A percentile compares a stretch with the other conserved stretches of the same genome.
Conservation (phyloP, 768 basidiomycete species). For the Grammothele lineata region DNA sequence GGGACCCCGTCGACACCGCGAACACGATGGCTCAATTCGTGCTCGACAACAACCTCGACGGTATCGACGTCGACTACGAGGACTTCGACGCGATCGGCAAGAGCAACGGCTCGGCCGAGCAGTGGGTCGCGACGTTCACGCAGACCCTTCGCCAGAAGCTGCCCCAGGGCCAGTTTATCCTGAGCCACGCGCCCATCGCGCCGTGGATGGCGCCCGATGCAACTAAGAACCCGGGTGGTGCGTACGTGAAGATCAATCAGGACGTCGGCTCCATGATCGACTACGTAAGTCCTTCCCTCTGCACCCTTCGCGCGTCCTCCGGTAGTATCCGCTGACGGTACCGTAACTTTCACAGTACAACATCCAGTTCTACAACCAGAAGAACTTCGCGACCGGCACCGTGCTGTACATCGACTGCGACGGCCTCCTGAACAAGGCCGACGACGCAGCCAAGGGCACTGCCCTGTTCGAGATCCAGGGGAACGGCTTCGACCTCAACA, state of each 20-base stretch:
- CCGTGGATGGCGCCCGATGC: conserved; percentile 13
- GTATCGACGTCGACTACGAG: conserved; percentile 23
- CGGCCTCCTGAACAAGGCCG: conserved; percentile 34
- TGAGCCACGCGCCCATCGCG: conserved; percentile 24
- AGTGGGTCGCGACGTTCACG: conserved; percentile 21
- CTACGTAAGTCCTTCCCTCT: conserved; percentile 37
- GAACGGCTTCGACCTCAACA: conserved; percentile 49
- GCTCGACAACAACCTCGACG: conserved; percentile 23
- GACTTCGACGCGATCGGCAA: conserved; percentile 19
- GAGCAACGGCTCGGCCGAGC: conserved; percentile 15
- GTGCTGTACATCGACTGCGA: conserved; percentile 31
- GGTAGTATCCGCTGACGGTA: not conserved
- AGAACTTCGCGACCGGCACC: not conserved
- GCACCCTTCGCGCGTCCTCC: not conserved
- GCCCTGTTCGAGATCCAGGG: conserved; percentile 45
- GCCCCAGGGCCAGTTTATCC: conserved; percentile 15
- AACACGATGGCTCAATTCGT: conserved; percentile 32
- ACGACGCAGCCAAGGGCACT: conserved; percentile 33
- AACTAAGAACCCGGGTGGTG: conserved; percentile 37
- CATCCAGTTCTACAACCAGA: conserved; percentile 21
- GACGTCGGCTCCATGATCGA: conserved; percentile 55
- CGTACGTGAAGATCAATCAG: conserved; percentile 51
- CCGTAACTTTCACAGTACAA: conserved; percentile 24
- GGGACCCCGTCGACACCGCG: conserved; percentile 29
- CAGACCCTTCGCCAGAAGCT: conserved; percentile 17